phyloP scores from a whole-genome alignment of 805 yeast genomes.

The Cyberlindnera bimundalis region DNA sequence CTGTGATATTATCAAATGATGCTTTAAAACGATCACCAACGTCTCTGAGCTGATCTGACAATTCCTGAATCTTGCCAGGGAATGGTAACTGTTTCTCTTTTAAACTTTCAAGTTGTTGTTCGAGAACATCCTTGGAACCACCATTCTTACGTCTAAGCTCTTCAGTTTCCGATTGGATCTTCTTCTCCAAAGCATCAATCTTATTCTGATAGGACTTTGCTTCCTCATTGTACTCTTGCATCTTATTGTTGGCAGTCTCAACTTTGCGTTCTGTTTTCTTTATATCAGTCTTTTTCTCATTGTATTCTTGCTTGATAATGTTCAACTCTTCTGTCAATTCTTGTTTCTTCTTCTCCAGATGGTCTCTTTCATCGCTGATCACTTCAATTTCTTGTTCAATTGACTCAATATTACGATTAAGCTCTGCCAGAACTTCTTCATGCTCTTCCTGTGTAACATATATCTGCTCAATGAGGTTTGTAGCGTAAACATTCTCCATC shows the following conservation, averaged over 20 bases:
- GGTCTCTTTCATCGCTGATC: slow-evolving; percentile 1
- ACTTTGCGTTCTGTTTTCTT: slow-evolving; percentile 9
- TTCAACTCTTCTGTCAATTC: slow-evolving; percentile 18
- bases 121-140: slow-evolving; percentile 23
- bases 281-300: slow-evolving; percentile 11
- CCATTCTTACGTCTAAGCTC: slow-evolving; percentile 29
- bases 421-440: slow-evolving; percentile 7
- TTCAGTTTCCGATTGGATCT: slow-evolving; percentile 24
- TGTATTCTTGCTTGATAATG: slow-evolving; percentile 18
- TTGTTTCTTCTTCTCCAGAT: slow-evolving; percentile 8
- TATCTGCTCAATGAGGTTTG: slow-evolving; percentile 13
- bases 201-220: slow-evolving; percentile 19
- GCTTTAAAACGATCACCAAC: slow-evolving; percentile 7
- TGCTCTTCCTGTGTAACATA: slow-evolving; percentile 15
- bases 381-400: slow-evolving; percentile 6
- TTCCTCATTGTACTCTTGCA: slow-evolving; percentile 18
- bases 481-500: slow-evolving; percentile 35
- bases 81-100: background rate
- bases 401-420: slow-evolving; percentile 6
- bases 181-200: slow-evolving; percentile 16
- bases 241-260: slow-evolving; percentile 20
- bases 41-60: slow-evolving; percentile 3
- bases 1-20: slow-evolving; percentile 3
- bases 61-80: background rate
- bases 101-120: slow-evolving; percentile 11